A percentile compares a stretch with the other conserved stretches of the same genome.
Conservation (phyloP, 805 yeast species). For the Sugiyamaella floridensis region DNA sequence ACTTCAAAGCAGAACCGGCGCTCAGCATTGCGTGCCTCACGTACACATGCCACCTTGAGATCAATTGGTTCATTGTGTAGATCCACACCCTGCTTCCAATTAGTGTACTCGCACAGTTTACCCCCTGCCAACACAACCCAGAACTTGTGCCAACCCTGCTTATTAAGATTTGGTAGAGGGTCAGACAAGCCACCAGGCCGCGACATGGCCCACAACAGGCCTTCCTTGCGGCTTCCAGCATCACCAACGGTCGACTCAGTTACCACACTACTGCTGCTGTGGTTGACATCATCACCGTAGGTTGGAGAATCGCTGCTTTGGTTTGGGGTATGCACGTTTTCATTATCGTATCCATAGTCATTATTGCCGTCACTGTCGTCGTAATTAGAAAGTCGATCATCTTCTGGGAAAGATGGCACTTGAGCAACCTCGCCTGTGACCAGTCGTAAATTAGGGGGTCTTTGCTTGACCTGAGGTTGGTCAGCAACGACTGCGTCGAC, state of each 20-base stretch:
- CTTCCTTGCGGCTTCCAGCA: slow-evolving; percentile 31
- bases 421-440: background rate
- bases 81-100: slow-evolving; percentile 67
- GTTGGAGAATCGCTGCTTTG: slow-evolving; percentile 2
- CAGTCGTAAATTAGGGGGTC: background rate
- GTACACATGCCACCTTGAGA: slow-evolving; percentile 56
- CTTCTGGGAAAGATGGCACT: background rate
- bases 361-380: slow-evolving; percentile 1
- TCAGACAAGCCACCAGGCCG: slow-evolving; percentile 32
- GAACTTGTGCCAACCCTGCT: slow-evolving; percentile 71
- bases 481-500: background rate
- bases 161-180: slow-evolving; percentile 29
- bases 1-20: slow-evolving; percentile 64
- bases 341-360: slow-evolving; percentile 14
- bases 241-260: background rate
- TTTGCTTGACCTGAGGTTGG: background rate
- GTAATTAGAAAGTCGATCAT: background rate
- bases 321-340: background rate
- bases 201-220: slow-evolving; percentile 39
- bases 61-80: slow-evolving; percentile 63
- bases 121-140: slow-evolving; percentile 77
- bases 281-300: background rate
- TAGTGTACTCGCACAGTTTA: slow-evolving; percentile 59
- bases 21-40: slow-evolving; percentile 38
- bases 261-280: background rate